These are phyloP conservation scores for Coemansia sp. DNA, from an alignment of 192 early-diverging fungal genomes.

Conservation along the genomic window DNA sequence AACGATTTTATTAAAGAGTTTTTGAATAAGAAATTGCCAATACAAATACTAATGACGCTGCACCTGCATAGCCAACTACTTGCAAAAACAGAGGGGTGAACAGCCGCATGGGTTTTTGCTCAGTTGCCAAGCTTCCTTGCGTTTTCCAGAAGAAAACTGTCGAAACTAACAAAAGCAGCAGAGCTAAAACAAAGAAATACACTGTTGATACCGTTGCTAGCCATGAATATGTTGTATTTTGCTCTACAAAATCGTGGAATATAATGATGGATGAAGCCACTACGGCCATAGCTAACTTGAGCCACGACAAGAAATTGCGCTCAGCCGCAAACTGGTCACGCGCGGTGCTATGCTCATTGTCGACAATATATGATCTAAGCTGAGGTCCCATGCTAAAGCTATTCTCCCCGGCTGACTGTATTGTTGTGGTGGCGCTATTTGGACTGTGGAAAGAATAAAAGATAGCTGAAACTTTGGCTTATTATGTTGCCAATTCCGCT, in stretches of 20 bases:
- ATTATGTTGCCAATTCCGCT: too few species aligned
- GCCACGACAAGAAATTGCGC: constrained; percentile 49
- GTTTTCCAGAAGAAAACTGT: constrained; percentile 21
- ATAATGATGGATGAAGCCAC: constrained; percentile 24
- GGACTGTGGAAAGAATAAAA: neutral
- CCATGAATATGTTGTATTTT: neutral
- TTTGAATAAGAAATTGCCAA: constrained; percentile 14
- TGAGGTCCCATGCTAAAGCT: too few species aligned
- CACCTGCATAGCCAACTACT: constrained; percentile 19
- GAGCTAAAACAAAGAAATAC: constrained; percentile 26
- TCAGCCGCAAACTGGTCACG: constrained; percentile 50
- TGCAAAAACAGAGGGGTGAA: constrained; percentile 29
- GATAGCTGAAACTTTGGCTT: too few species aligned
- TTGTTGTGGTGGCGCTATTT: too few species aligned
- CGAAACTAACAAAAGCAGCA: constrained; percentile 21
- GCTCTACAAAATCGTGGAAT: constrained; percentile 10
- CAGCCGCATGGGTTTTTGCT: constrained; percentile 19
- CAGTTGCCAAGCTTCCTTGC: constrained; percentile 14
- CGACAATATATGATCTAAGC: constrained; percentile 1
- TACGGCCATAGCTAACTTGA: constrained; percentile 38
- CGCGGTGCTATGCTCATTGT: constrained; percentile 48
- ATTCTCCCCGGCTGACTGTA: too few species aligned
- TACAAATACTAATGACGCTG: constrained; percentile 34
- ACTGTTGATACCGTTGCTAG: constrained; percentile 15
- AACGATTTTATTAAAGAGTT: too few species aligned